A percentile compares a stretch with the other conserved stretches of the same genome.
These are phyloP conservation scores for Globisporangium barbulae DNA, from an alignment of 352 stramenopile genomes.

Conservation along the genomic window DNA sequence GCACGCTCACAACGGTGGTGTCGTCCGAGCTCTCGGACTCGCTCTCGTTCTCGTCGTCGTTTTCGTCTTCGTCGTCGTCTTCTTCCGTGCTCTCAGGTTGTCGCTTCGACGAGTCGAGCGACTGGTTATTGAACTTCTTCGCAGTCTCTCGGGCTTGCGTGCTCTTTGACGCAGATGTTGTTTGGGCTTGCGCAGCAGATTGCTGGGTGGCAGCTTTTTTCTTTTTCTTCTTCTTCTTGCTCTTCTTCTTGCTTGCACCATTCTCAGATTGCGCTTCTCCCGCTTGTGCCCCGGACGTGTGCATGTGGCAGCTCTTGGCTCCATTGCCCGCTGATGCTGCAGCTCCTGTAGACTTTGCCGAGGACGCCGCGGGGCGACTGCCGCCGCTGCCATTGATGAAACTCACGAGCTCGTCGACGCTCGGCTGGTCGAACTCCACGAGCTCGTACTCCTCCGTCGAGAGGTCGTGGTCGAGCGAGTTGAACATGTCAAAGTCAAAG, in stretches of 20 bases:
- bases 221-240: constrained; percentile 69
- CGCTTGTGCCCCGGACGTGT: constrained; percentile 4
- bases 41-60: constrained; percentile 11
- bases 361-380: constrained; percentile 21
- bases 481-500: constrained; percentile 81
- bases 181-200: background rate
- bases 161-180: background rate
- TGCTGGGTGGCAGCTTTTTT: constrained; percentile 38
- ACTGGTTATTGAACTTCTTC: background rate
- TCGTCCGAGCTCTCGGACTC: constrained; percentile 11
- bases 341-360: background rate
- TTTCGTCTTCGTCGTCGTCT: constrained; percentile 15
- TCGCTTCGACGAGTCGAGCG: background rate
- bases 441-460: constrained; percentile 77
- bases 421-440: constrained; percentile 80
- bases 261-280: constrained; percentile 17
- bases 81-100: constrained; percentile 21
- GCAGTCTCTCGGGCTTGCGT: background rate
- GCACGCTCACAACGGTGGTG: constrained; percentile 8
- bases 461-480: constrained; percentile 69
- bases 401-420: constrained; percentile 75
- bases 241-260: constrained; percentile 51
- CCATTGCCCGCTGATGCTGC: background rate
- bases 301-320: constrained; percentile 12
- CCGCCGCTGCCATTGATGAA: constrained; percentile 70